phyloP scores from a whole-genome alignment of 148 eudicot species.

The Nyssa sinensis region DNA sequence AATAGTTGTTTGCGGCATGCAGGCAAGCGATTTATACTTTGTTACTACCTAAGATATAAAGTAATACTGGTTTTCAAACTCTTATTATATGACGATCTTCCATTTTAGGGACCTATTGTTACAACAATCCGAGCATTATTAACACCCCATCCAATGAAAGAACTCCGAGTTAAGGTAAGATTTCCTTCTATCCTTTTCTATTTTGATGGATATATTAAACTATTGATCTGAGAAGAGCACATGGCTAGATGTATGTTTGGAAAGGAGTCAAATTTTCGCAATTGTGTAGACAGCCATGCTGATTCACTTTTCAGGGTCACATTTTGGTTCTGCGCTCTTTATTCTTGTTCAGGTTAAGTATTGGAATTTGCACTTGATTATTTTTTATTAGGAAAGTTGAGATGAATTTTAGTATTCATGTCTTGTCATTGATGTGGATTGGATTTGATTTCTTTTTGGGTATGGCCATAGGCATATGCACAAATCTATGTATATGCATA shows the following conservation, averaged over 20 bases:
- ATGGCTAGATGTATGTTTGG: not conserved
- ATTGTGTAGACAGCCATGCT: not conserved
- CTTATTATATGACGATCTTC: conserved; percentile 6
- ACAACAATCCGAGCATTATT: conserved; percentile 82
- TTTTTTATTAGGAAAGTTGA: not conserved
- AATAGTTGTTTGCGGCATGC: conserved; percentile 85
- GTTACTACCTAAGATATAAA: not conserved
- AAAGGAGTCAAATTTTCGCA: not conserved
- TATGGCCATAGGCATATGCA: too few relatives aligned
- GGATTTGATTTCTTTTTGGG: too few relatives aligned
- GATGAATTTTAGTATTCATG: not conserved
- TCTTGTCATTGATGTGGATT: too few relatives aligned
- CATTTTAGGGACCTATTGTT: conserved; percentile 74
- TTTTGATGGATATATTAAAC: not conserved
- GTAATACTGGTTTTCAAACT: conserved; percentile 4
- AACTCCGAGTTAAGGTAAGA: conserved; percentile 83
- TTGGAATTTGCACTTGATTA: not conserved
- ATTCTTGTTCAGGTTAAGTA: not conserved
- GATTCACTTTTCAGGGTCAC: not conserved
- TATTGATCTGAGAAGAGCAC: not conserved
- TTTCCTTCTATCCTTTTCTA: not conserved
- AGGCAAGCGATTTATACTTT: conserved; percentile 40
- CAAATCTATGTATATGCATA: too few relatives aligned
- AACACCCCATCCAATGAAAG: conserved; percentile 98
- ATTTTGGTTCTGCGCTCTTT: not conserved